Conservation (phyloP, 225 moss, liverwort and hornwort species). For the Sphagnum tenellum region DNA sequence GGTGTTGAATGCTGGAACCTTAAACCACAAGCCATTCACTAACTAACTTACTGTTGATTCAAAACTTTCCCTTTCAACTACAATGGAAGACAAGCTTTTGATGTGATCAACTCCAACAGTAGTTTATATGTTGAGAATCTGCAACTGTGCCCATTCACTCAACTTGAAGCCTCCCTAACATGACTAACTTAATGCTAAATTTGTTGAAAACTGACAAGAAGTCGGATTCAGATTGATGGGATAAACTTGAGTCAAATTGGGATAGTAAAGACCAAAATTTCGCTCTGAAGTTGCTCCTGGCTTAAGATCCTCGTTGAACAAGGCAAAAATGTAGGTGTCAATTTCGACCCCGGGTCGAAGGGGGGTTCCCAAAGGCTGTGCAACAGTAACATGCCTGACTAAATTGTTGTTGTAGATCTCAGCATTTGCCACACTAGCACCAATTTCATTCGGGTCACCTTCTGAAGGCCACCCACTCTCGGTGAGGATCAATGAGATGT, state of each 20-base stretch:
- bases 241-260: conserved; percentile 36
- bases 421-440: conserved; percentile 35
- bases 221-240: no score
- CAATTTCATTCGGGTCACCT: conserved; percentile 20
- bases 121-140: no score
- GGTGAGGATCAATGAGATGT: conserved; percentile 44
- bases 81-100: no score
- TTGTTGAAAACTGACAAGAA: no score
- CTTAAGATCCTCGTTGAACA: conserved; percentile 73
- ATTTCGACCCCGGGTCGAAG: conserved; percentile 37
- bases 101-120: no score
- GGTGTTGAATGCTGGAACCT: no score
- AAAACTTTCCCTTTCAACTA: no score
- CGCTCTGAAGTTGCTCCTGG: conserved; percentile 43
- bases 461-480: conserved; percentile 80
- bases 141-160: no score
- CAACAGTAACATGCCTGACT: conserved; percentile 30
- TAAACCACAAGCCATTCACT: no score
- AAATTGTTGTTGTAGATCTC: conserved; percentile 42
- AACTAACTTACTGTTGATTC: no score
- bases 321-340: conserved; percentile 44
- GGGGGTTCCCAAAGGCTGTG: conserved; percentile 41
- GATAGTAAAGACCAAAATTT: conserved; percentile 59
- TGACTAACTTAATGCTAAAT: no score
- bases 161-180: no score